Conservation (phyloP, 1,139 yeast species). For the Magnusiomyces tetraspermus region DNA sequence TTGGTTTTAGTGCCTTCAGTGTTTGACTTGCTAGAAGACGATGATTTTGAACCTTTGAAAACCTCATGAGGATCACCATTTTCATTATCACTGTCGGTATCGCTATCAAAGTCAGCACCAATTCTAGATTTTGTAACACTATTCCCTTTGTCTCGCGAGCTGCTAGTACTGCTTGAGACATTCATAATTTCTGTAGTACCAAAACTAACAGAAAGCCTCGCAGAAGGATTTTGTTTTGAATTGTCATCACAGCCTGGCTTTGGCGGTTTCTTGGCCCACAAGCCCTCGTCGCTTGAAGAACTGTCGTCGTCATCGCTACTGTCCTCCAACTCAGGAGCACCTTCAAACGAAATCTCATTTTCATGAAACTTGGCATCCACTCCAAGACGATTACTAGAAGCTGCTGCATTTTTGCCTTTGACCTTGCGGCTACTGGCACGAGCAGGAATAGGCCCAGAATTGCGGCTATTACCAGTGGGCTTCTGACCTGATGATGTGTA, state of each 20-base stretch:
- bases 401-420: neutral
- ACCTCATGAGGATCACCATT: neutral
- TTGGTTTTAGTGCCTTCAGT: neutral
- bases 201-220: neutral
- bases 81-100: neutral
- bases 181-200: too few species aligned
- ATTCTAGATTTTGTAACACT: neutral
- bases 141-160: neutral
- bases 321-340: conserved; percentile 49
- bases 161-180: neutral
- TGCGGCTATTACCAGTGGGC: neutral
- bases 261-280: conserved; percentile 50
- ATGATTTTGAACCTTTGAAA: neutral
- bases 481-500: neutral
- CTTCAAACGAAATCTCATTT: conserved; percentile 61
- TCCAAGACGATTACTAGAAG: neutral
- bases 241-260: neutral
- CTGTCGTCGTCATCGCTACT: conserved; percentile 35
- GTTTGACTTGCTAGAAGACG: neutral
- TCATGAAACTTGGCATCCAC: conserved; percentile 33
- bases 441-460: neutral
- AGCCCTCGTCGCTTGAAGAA: conserved; percentile 40
- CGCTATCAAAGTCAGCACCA: neutral
- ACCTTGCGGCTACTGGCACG: neutral
- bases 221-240: neutral